phyloP scores from a whole-genome alignment of 495 filamentous ascomycete species.

The Penicillium canescens region DNA sequence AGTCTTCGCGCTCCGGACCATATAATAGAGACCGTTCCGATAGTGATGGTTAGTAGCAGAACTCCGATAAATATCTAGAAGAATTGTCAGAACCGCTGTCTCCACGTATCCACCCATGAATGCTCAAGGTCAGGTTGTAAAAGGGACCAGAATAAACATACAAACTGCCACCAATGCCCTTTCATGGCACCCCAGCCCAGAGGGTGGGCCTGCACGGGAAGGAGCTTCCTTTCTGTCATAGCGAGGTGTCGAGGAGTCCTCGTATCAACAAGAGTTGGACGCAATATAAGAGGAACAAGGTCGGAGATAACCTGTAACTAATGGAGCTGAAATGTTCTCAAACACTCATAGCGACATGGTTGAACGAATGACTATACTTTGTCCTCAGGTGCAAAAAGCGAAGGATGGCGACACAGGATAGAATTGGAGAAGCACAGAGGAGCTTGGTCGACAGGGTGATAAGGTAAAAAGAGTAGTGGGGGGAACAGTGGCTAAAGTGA shows the following conservation, averaged over 20 bases:
- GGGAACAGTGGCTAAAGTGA: conserved; percentile 1
- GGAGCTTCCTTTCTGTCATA: conserved; percentile 27
- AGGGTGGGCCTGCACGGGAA: conserved; percentile 26
- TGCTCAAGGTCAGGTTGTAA: conserved; percentile 5
- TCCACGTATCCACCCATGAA: not conserved
- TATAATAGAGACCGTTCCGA: conserved; percentile 33
- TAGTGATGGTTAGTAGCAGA: conserved; percentile 31
- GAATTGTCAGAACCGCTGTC: conserved; percentile 11
- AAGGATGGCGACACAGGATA: not conserved
- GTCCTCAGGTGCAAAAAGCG: not conserved
- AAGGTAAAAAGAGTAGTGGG: conserved; percentile 11
- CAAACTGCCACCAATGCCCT: conserved; percentile 45
- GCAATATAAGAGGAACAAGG: not conserved
- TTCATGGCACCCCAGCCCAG: conserved; percentile 40
- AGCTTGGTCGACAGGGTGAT: conserved; percentile 5
- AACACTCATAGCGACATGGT: conserved; percentile 2
- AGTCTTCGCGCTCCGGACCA: conserved; percentile 23
- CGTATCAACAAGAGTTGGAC: not conserved
- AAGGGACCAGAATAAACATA: conserved; percentile 22
- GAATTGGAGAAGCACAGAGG: not conserved
- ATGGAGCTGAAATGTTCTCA: not conserved
- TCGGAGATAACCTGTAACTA: not conserved
- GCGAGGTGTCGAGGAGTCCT: not conserved
- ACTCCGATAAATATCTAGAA: conserved; percentile 40
- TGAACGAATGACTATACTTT: conserved; percentile 4